A percentile compares a stretch with the other conserved stretches of the same genome.
Evolutionary conservation across 2,329 filamentous ascomycete genomes (phyloP).

Genomic region (Teratosphaeriaceae sp.): DNA sequence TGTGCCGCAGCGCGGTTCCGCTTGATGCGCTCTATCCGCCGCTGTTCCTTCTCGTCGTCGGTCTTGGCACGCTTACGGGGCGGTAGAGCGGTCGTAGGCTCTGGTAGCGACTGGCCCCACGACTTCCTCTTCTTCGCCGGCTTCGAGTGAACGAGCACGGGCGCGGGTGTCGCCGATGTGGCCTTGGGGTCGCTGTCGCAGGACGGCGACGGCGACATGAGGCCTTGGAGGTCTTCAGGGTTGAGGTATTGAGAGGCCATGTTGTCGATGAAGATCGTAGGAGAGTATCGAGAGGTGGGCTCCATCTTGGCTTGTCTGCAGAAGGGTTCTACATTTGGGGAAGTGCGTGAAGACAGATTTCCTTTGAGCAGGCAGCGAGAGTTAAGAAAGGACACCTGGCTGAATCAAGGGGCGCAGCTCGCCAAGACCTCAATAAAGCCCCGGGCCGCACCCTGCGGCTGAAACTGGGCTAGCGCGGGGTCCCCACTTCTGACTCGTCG

Average conservation of each 20-base stretch:
- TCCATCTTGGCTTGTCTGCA: constrained; percentile 10
- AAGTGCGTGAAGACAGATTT: too few species aligned
- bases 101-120: constrained; percentile 94
- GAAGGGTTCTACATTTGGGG: constrained; percentile 8
- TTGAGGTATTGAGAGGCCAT: constrained; percentile 11
- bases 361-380: too few species aligned
- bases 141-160: constrained; percentile 27
- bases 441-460: too few species aligned
- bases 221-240: constrained; percentile 9
- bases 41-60: constrained; percentile 97
- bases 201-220: constrained; percentile 2
- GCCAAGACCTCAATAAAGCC: too few species aligned
- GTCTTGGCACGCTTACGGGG: constrained; percentile 98
- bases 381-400: too few species aligned
- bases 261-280: constrained; percentile 3
- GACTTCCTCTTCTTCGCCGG: constrained; percentile 61
- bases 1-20: constrained; percentile 93
- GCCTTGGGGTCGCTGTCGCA: constrained; percentile 2
- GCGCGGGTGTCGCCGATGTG: constrained; percentile 10
- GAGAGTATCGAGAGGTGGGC: constrained; percentile 3
- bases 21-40: constrained; percentile 92
- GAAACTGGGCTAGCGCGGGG: too few species aligned
- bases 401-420: too few species aligned
- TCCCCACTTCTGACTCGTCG: too few species aligned
- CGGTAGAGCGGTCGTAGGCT: constrained; percentile 93